phyloP scores from a whole-genome alignment of 2,329 filamentous ascomycete species.

The Aspergillus sp. region DNA sequence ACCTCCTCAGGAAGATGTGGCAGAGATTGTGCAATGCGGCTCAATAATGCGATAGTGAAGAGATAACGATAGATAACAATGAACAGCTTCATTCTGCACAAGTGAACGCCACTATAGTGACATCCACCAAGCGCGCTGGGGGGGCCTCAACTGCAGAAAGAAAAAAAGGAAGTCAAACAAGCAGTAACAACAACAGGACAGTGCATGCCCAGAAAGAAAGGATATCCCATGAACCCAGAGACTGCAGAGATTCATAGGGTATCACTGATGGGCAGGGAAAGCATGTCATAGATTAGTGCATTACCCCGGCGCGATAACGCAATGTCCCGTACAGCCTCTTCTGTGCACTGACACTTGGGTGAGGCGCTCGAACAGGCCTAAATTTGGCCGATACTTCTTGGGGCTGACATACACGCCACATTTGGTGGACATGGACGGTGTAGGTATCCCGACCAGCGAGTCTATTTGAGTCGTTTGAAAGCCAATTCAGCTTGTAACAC shows the following conservation, averaged over 20 bases:
- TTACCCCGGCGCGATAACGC: slow-evolving; percentile 4
- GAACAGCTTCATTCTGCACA: slow-evolving; percentile 9
- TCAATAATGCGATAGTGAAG: not conserved
- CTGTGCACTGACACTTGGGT: not conserved
- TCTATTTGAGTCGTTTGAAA: not conserved
- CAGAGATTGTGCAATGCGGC: not conserved
- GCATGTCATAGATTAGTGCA: slow-evolving; percentile 4
- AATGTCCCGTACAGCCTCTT: not conserved
- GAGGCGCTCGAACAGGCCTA: slow-evolving; percentile 4
- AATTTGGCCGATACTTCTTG: not conserved
- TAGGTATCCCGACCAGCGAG: not conserved
- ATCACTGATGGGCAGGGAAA: not conserved
- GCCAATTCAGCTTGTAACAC: not conserved
- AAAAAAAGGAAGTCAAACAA: not conserved
- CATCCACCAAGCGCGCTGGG: slow-evolving; percentile 4
- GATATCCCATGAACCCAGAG: not conserved
- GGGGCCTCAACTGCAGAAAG: slow-evolving; percentile 1
- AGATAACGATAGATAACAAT: not conserved
- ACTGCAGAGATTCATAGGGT: slow-evolving; percentile 1
- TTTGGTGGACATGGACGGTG: not conserved
- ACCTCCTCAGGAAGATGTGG: slow-evolving; percentile 20
- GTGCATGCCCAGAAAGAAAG: not conserved
- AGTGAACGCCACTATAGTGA: slow-evolving; percentile 10
- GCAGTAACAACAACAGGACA: not conserved
- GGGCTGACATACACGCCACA: not conserved